Evolutionary conservation across 1,284 basidiomycete genomes (phyloP), one percentile per base, ranked within the genome.

Genomic region (Puccinia polysora): DNA sequence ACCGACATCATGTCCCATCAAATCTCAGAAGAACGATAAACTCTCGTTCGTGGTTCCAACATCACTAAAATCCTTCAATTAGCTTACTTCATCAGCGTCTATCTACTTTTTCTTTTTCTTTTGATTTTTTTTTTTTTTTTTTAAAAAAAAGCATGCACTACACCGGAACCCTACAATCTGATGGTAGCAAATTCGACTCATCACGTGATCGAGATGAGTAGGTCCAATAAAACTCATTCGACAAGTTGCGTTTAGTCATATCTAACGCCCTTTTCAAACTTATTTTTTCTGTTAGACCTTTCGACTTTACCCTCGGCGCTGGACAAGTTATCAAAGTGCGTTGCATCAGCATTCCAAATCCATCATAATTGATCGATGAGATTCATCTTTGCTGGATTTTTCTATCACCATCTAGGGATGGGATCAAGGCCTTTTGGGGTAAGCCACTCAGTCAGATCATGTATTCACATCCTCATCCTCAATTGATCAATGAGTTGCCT

Each of bases 391-490:
- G 23, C 45, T 6, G 43, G 7, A 23, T 23, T 23, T 28, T 20
- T 28, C 50, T 58, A 10, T 3, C 32, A 28, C 36, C 18, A 20
- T 20, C 8, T 49, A 70, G 58, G 79, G 79, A 45, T 80, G 79
- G 79, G 79, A 80, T 73, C 74, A 77, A 53, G 79, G 79, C 28
- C 74, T 80, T 47, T 65, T 75, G 28, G 78, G 78, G 69, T 72
- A 15, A 8, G 69, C 18, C 0, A 30, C 25, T 52, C 1, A 40
- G 10, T 43, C 36, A 28, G 30, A n/a, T 30, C n/a, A 20, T 23
- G 20, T 18, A 23, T 43, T 10, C 5, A 30, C 32, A 20, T 32
- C 63, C 23, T 20, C 7, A 62, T 23, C 23, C 8, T 23, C 23
- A 40, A 4, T 40, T 38, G n/a, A n/a, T n/a, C n/a, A n/a, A n/a